Percentiles rank a stretch among this genome's conserved stretches.
Evolutionary conservation across 352 stramenopile genomes (phyloP).

Genomic region (Pythium rishiriense): DNA sequence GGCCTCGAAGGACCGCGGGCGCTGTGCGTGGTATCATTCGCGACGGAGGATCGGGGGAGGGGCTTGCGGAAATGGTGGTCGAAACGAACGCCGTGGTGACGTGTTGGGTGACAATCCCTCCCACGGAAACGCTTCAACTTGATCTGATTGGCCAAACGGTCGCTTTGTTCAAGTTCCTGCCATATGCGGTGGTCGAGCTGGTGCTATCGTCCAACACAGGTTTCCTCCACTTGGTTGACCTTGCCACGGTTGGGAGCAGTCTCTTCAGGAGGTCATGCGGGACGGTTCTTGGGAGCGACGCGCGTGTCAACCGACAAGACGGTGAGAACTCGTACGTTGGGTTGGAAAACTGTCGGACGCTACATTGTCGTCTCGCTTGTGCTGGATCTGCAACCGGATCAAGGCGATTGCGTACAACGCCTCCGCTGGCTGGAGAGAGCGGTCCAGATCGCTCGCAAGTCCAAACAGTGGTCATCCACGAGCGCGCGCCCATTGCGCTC

Average conservation of each 20-base stretch:
- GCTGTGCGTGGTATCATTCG: not conserved
- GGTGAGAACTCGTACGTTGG: no score
- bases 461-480: constrained; percentile 52
- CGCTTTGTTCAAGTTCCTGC: constrained; percentile 17
- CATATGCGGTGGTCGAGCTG: not conserved
- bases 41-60: not conserved
- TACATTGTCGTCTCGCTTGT: no score
- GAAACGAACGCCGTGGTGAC: not conserved
- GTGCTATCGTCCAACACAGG: not conserved
- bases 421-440: not conserved
- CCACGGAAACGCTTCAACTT: no score
- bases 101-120: constrained; percentile 2
- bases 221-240: not conserved
- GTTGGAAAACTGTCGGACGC: no score
- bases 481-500: constrained; percentile 48
- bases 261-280: no score
- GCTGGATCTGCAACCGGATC: no score
- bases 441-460: constrained; percentile 47
- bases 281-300: no score
- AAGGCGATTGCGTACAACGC: no score
- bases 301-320: no score
- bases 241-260: not conserved
- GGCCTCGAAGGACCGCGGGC: not conserved
- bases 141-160: constrained; percentile 27
- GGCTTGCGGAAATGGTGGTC: no score